Evolutionary conservation across 345 rosid genomes (phyloP).

Genomic region (Eucalyptus marginata): DNA sequence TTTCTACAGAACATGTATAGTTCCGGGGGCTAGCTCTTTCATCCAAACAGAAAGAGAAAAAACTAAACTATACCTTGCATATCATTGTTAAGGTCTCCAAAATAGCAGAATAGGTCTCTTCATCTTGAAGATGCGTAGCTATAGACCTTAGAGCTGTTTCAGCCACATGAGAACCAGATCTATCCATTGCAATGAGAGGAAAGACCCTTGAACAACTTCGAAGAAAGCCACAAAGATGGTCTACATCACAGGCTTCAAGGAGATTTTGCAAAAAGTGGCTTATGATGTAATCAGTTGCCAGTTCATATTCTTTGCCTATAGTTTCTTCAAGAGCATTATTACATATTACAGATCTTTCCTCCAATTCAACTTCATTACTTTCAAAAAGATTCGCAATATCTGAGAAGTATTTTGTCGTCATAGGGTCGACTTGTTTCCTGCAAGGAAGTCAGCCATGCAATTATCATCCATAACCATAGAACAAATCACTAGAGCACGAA

Average conservation of each 20-base stretch:
- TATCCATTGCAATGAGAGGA: conserved; percentile 84
- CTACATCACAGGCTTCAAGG: conserved; percentile 78
- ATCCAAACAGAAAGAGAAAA: neutral
- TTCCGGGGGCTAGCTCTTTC: neutral
- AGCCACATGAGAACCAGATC: conserved; percentile 92
- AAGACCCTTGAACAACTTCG: conserved; percentile 43
- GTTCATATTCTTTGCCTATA: conserved; percentile 68
- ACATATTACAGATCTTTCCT: conserved; percentile 63
- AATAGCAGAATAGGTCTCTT: conserved; percentile 44
- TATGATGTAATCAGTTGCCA: conserved; percentile 83
- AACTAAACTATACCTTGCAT: conserved; percentile 53
- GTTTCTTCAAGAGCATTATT: conserved; percentile 84
- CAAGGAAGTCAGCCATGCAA: neutral
- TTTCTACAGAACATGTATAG: neutral
- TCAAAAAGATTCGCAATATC: conserved; percentile 82
- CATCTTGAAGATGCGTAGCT: conserved; percentile 55
- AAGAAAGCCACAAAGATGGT: conserved; percentile 78
- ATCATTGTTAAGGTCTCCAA: conserved; percentile 55
- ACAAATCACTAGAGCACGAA: neutral
- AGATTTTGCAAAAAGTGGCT: conserved; percentile 80
- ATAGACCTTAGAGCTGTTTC: conserved; percentile 90
- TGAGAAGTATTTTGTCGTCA: conserved; percentile 58
- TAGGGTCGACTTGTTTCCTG: conserved; percentile 89
- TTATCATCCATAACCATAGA: neutral
- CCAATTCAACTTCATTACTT: conserved; percentile 59